Conservation (phyloP, 306 rosid genomes). For the Betula pendula region DNA sequence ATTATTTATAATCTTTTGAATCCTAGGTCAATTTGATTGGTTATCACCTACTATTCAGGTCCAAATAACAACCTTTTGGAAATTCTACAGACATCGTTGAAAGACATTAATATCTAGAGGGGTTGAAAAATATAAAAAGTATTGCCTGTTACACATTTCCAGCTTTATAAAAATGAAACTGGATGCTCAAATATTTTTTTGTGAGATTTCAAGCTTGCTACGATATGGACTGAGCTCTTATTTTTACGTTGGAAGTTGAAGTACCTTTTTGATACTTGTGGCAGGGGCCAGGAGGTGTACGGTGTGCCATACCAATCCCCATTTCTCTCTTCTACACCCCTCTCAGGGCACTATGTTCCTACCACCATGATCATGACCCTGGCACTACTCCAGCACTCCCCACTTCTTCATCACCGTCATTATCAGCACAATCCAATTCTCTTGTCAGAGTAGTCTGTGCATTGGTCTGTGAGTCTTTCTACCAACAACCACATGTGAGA, state of each 20-base stretch:
- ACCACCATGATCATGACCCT: not conserved
- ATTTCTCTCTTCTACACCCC: conserved; percentile 18
- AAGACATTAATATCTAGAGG: not conserved
- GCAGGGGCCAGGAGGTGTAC: conserved; percentile 98
- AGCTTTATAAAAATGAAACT: not conserved
- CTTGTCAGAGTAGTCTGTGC: conserved; percentile 51
- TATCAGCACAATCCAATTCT: conserved; percentile 39
- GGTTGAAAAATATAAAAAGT: not conserved
- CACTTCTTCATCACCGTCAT: conserved; percentile 25
- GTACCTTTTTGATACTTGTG: conserved; percentile 23
- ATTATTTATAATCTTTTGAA: not conserved
- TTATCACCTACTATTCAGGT: not conserved
- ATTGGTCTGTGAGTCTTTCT: conserved; percentile 56
- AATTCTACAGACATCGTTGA: not conserved
- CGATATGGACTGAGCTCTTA: not conserved
- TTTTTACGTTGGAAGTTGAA: conserved; percentile 23
- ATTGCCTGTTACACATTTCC: not conserved
- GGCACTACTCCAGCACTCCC: conserved; percentile 23
- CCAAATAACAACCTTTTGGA: not conserved
- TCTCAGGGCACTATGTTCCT: conserved; percentile 31
- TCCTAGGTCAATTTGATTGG: not conserved
- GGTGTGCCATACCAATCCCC: conserved; percentile 51
- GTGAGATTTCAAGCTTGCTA: conserved; percentile 11
- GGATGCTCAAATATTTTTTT: not conserved
- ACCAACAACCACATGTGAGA: conserved; percentile 44